Percentiles rank a stretch among this genome's conserved stretches.
phyloP scores from a whole-genome alignment of 2,329 filamentous ascomycete genomes.

The Penicillium sp. region DNA sequence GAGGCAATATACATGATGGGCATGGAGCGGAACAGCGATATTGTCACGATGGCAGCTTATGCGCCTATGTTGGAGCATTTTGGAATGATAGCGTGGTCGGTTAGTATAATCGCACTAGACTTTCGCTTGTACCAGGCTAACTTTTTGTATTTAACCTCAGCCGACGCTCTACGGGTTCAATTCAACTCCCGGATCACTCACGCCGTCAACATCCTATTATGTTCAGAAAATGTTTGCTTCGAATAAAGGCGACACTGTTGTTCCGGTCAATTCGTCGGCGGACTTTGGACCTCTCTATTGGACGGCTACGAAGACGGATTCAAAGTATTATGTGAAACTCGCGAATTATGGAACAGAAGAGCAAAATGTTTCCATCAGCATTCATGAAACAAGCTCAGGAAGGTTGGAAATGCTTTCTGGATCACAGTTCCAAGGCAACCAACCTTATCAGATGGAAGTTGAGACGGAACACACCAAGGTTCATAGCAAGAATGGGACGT shows the following conservation, averaged over 20 bases:
- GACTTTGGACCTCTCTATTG: slow-evolving; percentile 37
- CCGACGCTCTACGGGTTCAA: slow-evolving; percentile 36
- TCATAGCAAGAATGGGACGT: slow-evolving; percentile 13
- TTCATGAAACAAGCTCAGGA: slow-evolving; percentile 23
- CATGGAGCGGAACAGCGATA: slow-evolving; percentile 38
- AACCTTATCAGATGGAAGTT: slow-evolving; percentile 19
- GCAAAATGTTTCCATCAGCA: slow-evolving; percentile 26
- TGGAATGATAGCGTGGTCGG: slow-evolving; percentile 35
- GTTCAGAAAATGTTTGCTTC: slow-evolving; percentile 38
- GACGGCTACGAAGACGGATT: slow-evolving; percentile 28
- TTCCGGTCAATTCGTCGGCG: slow-evolving; percentile 28
- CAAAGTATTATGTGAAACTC: slow-evolving; percentile 29
- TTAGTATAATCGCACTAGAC: slow-evolving; percentile 11
- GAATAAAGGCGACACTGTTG: slow-evolving; percentile 31
- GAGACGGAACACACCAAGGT: slow-evolving; percentile 13
- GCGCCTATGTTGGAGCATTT: slow-evolving; percentile 39
- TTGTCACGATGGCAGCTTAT: slow-evolving; percentile 38
- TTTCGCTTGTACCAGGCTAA: neutral
- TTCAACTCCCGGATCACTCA: slow-evolving; percentile 28
- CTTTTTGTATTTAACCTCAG: slow-evolving; percentile 6
- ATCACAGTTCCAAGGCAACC: slow-evolving; percentile 18
- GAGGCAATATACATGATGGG: slow-evolving; percentile 67
- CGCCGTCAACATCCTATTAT: slow-evolving; percentile 36
- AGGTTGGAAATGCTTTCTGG: slow-evolving; percentile 26
- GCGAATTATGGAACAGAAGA: slow-evolving; percentile 30